A percentile compares a stretch with the other conserved stretches of the same genome.
Evolutionary conservation across 163 green algal genomes (phyloP).

Genomic region (Dunaliella salina): DNA sequence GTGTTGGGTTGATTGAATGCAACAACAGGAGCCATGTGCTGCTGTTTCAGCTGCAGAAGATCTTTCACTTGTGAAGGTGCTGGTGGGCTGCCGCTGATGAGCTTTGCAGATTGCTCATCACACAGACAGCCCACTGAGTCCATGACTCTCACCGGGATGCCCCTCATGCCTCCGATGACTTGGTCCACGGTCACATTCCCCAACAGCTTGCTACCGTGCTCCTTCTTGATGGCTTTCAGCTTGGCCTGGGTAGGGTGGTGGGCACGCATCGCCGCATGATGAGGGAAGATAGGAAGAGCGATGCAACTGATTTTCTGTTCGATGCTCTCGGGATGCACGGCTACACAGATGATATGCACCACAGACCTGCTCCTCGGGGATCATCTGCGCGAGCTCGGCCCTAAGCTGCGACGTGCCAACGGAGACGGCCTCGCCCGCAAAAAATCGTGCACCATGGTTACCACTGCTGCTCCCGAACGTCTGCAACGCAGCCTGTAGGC

Average conservation of each 20-base stretch:
- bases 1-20: background rate
- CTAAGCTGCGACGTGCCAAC: slow-evolving; percentile 47
- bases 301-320: background rate
- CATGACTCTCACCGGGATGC: slow-evolving; percentile 72
- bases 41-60: background rate
- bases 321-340: too few relatives aligned
- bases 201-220: slow-evolving; percentile 59
- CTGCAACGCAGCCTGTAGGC: too few relatives aligned
- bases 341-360: too few relatives aligned
- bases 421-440: background rate
- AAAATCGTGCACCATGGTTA: background rate
- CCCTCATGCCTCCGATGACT: slow-evolving; percentile 93
- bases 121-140: too few relatives aligned
- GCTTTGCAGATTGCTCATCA: too few relatives aligned
- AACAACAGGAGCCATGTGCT: background rate
- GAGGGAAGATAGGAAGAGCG: too few relatives aligned
- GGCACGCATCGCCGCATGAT: background rate
- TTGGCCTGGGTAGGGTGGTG: slow-evolving; percentile 51
- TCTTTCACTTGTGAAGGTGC: background rate
- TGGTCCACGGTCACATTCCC: slow-evolving; percentile 79
- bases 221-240: slow-evolving; percentile 76
- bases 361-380: slow-evolving; percentile 75
- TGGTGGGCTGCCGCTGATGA: too few relatives aligned
- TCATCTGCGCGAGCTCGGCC: slow-evolving; percentile 61
- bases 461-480: too few relatives aligned